Percentiles rank a stretch among this genome's conserved stretches.
Evolutionary conservation across 805 yeast species (phyloP).

Genomic region (Starmerella floricola): DNA sequence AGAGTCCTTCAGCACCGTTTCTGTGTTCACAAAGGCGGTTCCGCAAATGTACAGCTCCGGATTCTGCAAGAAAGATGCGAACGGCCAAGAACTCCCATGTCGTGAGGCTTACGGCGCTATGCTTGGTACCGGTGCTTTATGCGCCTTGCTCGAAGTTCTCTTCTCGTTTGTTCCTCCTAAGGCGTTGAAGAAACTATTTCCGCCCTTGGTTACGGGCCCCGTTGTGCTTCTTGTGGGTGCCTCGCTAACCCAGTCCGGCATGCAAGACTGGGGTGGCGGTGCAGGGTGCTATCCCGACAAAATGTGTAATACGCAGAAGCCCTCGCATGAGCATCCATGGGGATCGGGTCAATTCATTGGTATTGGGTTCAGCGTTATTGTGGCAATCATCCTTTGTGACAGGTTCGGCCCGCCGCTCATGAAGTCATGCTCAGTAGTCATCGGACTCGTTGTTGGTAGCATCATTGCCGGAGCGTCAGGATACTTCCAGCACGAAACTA

Average conservation of each 20-base stretch:
- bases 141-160: slow-evolving; percentile 62
- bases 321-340: slow-evolving; percentile 53
- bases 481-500: slow-evolving; percentile 49
- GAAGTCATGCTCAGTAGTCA: slow-evolving; percentile 86
- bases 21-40: slow-evolving; percentile 62
- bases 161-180: slow-evolving; percentile 70
- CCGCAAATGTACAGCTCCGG: slow-evolving; percentile 73
- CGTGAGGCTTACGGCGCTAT: slow-evolving; percentile 87
- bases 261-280: slow-evolving; percentile 83
- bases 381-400: slow-evolving; percentile 63
- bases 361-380: slow-evolving; percentile 70
- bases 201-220: slow-evolving; percentile 87
- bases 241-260: slow-evolving; percentile 55
- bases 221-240: slow-evolving; percentile 79
- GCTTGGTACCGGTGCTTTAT: slow-evolving; percentile 64
- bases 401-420: slow-evolving; percentile 87
- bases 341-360: slow-evolving; percentile 84
- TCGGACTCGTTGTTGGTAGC: slow-evolving; percentile 77
- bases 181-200: slow-evolving; percentile 59
- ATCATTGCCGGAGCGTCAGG: slow-evolving; percentile 86
- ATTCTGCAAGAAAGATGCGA: slow-evolving; percentile 47
- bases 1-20: slow-evolving; percentile 77
- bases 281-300: slow-evolving; percentile 35
- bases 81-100: slow-evolving; percentile 62
- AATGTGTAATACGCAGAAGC: slow-evolving; percentile 36